phyloP scores from a whole-genome alignment of 352 stramenopile species.

The Phytophthora boehmeriae region DNA sequence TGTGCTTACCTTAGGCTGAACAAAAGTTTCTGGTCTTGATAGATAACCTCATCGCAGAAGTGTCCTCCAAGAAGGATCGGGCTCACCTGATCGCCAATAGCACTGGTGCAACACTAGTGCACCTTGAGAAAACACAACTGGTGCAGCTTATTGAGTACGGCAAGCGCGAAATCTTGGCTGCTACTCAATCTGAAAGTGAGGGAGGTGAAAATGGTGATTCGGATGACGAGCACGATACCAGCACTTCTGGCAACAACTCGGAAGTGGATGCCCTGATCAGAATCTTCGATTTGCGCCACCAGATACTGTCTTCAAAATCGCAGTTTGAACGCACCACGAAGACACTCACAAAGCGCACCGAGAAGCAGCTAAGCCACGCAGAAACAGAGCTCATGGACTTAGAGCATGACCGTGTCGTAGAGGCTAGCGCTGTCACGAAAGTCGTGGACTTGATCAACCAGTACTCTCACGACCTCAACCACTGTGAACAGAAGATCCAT shows the following conservation, averaged over 20 bases:
- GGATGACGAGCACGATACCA: slow-evolving; percentile 19
- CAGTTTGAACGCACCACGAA: slow-evolving; percentile 70
- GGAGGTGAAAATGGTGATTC: slow-evolving; percentile 24
- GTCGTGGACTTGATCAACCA: slow-evolving; percentile 58
- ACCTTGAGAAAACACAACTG: slow-evolving; percentile 73
- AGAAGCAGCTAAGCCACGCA: slow-evolving; percentile 56
- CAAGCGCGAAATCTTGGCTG: slow-evolving; percentile 52
- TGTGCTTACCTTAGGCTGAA: slow-evolving; percentile 36
- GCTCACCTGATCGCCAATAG: slow-evolving; percentile 71
- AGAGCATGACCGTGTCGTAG: slow-evolving; percentile 49
- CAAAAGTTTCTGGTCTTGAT: slow-evolving; percentile 64
- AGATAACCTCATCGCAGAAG: slow-evolving; percentile 61
- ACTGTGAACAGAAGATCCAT: slow-evolving; percentile 59
- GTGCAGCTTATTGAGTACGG: slow-evolving; percentile 68
- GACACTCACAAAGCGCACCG: slow-evolving; percentile 54
- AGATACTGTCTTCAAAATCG: slow-evolving; percentile 70
- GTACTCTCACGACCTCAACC: slow-evolving; percentile 59
- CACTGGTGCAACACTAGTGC: slow-evolving; percentile 73
- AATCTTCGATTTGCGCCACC: slow-evolving; percentile 78
- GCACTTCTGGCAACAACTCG: slow-evolving; percentile 36
- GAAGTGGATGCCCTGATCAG: slow-evolving; percentile 71
- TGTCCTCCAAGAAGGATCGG: slow-evolving; percentile 62
- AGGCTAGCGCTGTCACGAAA: slow-evolving; percentile 53
- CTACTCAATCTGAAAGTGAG: slow-evolving; percentile 33
- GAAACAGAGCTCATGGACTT: slow-evolving; percentile 69